Base-by-base conservation (phyloP, 2,329 filamentous ascomycete species). In the Grosmannia serpens region DNA sequence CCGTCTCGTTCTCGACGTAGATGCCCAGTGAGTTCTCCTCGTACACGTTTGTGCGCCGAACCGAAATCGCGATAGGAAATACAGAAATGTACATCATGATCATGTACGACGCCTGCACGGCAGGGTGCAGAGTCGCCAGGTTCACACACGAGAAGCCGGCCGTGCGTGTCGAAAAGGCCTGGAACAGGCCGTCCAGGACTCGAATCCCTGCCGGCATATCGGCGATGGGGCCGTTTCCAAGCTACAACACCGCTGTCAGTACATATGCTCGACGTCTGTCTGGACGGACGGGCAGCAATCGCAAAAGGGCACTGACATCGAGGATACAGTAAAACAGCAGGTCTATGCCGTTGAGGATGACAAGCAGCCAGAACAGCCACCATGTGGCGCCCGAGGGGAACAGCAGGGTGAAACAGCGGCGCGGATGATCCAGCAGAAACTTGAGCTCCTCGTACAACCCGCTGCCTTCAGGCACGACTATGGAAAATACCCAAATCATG, bases 11-110 rank as follows among this genome's bases (percentile, higher is more conserved):
- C n/a, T 73, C 68, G 55, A 74, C 75, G 67, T 87, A 91, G 33
- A 95, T 83, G 6, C 89, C 89, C 0, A 94, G 80, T 0, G 86
- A 89, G 64, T 86, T 89, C 69, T 97, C 92, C 71, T 96, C 92
- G 74, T 97, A 97, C 2, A 96, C 92, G 69, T 97, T 97, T 60
- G 92, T 96, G 63, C 89, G 81, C 57, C 92, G 90, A 66, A 97
- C 88, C 8, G 89, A 94, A 66, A 97, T 97, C 68, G 94, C 92
- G 65, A 97, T 95, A 6, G 92, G 92, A 65, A 96, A 95, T 60
- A 96, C 89, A 59, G 91, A 96, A 62, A 97, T 96, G 72, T 97
- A 97, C 94, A 97, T 97, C 94, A 97, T 97, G 71, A 97, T 86
- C 72, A 97, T 77, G 74, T 96, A 97, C 27, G 91, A 89, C 17